Base-by-base conservation (phyloP, 306 rosid genomes). In the Albizia julibrissin region DNA sequence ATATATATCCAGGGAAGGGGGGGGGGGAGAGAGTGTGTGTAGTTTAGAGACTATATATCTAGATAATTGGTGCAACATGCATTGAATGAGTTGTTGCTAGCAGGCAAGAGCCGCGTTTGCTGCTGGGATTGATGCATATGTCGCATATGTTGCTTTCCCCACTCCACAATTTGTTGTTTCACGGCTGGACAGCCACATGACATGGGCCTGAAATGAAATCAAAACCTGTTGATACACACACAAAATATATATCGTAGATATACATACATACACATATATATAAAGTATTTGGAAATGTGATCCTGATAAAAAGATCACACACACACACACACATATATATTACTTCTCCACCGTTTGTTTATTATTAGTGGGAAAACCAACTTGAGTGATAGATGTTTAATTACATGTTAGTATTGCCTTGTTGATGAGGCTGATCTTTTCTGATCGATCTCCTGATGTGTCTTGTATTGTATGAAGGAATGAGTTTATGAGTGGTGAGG, bases 61-160 rank as follows among this genome's bases (percentile, higher is more conserved):
- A 50, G 5, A 50, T 50, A 40, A 69, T 70, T 83, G 78, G 46
- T 34, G 26, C 40, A 69, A 59, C 58, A 15, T 56, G 43, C 34
- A 73, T 79, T 62, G 66, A 50, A 50, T 76, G 82, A 52, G 70
- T 81, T 77, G 77, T 46, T 50, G 74, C 21, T 49, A 71, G 62
- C 62, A 56, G 42, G 76, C 61, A 73, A 37, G 44, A 52, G 66
- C 65, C 76, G 19, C 24, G 74, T 68, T 19, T 21, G 80, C 37
- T 78, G 75, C 52, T 65, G n/a, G 22, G 68, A 50, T 9, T 10
- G 65, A 58, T 58, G 65, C 24, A 58, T 33, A 81, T 47, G 74
- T 22, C 52, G 29, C 56, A n/a, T 3, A 49, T 50, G 67, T 65
- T 81, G 31, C 14, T 49, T 74, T 74, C 58, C 9, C 29, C 50